Conservation (phyloP, 345 rosid species). For the Moringa oleifera region DNA sequence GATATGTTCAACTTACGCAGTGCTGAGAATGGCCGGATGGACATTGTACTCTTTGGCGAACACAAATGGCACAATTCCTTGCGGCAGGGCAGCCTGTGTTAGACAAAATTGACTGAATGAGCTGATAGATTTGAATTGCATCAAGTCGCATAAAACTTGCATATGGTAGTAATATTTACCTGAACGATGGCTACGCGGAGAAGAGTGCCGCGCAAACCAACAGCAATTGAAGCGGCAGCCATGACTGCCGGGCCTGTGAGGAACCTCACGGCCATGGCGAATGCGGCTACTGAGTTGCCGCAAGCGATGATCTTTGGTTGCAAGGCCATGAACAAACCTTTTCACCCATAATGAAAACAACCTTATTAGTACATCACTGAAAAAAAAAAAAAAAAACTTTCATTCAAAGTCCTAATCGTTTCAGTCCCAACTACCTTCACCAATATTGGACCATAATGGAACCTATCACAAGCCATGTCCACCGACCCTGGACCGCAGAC, state of each 20-base stretch:
- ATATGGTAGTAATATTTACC: slow-evolving; percentile 29
- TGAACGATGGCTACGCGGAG: slow-evolving; percentile 89
- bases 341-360: background rate
- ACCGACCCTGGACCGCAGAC: slow-evolving; percentile 20
- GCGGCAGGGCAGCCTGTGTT: slow-evolving; percentile 76
- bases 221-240: slow-evolving; percentile 79
- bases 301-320: slow-evolving; percentile 99
- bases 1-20: slow-evolving; percentile 41
- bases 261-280: slow-evolving; percentile 92
- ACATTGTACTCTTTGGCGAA: slow-evolving; percentile 89
- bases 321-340: slow-evolving; percentile 97
- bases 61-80: slow-evolving; percentile 89
- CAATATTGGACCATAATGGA: slow-evolving; percentile 12
- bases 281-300: slow-evolving; percentile 77
- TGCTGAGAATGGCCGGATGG: slow-evolving; percentile 82
- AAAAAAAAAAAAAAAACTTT: background rate
- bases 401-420: background rate
- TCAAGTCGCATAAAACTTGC: background rate
- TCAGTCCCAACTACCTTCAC: slow-evolving; percentile 9
- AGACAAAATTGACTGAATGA: background rate
- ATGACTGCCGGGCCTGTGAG: slow-evolving; percentile 90
- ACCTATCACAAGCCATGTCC: slow-evolving; percentile 17
- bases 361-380: too few relatives aligned
- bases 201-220: slow-evolving; percentile 81
- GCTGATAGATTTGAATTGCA: background rate